Percentiles rank a stretch among this genome's conserved stretches.
phyloP scores from a whole-genome alignment of 2,329 filamentous ascomycete genomes.

The Metarhizium humberi region DNA sequence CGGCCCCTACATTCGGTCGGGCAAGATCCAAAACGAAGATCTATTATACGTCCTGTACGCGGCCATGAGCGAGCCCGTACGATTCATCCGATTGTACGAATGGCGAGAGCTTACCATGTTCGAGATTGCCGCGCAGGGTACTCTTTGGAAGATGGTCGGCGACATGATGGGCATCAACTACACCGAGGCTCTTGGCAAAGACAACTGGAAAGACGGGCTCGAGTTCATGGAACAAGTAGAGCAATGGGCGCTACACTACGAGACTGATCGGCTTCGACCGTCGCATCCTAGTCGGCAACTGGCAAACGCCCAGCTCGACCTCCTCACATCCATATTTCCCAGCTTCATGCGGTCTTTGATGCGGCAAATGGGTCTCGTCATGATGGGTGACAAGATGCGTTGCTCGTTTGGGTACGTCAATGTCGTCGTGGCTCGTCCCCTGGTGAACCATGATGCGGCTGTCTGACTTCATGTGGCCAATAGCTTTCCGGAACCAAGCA shows the following conservation, averaged over 20 bases:
- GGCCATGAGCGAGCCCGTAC: conserved; percentile 55
- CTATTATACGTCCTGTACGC: conserved; percentile 36
- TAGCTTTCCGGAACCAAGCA: conserved; percentile 34
- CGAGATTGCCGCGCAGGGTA: conserved; percentile 57
- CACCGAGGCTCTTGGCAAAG: conserved; percentile 23
- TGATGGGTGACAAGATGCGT: conserved; percentile 57
- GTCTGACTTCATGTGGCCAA: not conserved
- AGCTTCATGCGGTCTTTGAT: conserved; percentile 33
- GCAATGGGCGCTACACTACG: conserved; percentile 45
- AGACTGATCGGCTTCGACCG: conserved; percentile 48
- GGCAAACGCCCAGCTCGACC: conserved; percentile 48
- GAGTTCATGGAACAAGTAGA: conserved; percentile 41
- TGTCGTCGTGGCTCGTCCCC: too few species aligned
- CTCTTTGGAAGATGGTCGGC: conserved; percentile 61
- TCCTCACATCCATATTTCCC: conserved; percentile 50
- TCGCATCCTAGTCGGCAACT: conserved; percentile 36
- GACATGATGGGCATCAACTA: conserved; percentile 59
- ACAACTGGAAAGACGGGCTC: conserved; percentile 38
- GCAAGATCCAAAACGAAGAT: conserved; percentile 27
- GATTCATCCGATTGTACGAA: conserved; percentile 57
- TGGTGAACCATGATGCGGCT: not conserved
- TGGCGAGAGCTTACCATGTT: conserved; percentile 60
- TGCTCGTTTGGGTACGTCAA: conserved; percentile 52
- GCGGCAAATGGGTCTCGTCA: conserved; percentile 40
- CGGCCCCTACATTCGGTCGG: conserved; percentile 19